Base-by-base conservation (phyloP, 805 yeast species). In the Pichia manshurica region DNA sequence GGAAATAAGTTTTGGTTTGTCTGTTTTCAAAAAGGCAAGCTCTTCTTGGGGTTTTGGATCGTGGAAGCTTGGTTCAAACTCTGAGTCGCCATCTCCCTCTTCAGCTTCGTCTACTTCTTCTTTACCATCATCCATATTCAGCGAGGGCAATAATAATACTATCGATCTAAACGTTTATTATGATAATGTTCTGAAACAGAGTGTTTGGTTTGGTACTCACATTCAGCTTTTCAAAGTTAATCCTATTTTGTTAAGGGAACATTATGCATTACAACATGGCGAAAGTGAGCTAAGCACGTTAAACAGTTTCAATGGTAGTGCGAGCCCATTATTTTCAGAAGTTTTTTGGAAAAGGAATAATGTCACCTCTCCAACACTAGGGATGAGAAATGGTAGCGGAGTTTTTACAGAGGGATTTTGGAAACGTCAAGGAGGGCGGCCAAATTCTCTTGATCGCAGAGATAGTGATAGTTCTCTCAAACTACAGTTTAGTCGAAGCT, bases 161-260 rank as follows among this genome's bases (percentile, higher is more conserved):
- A 21, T 37, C 15, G 36, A 47, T 2, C 21, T 42, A 4, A 57
- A 48, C 13, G 29, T 44, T 1, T 47, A 45, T 17, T 34, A 38
- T 22, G 49, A 49, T 4, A 49, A 57, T 44, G 44, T 61, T 20
- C 33, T 53, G 15, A 46, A 53, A 5, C 45, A 57, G 16, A 73
- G 74, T 43, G 59, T 69, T n/a, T 78, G 79, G 78, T 57, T 60
- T 10, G 68, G 68, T 3, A 73, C 80, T 1, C 54, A 59, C n/a
- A 63, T 77, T n/a, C 63, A 56, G 44, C 59, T 78, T 15, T 77
- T 78, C 60, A 67, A 62, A 38, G 56, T 72, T 10, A 60, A 57
- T 32, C 46, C 53, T 5, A 21, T 25, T 7, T 5, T 50, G 6
- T 7, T 53, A 2, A 46, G 42, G 22, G 53, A 50, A 1, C 56